Evolutionary conservation across 345 rosid species (phyloP), one percentile per base, ranked within the genome.

Genomic region (Dipteronia dyeriana): DNA sequence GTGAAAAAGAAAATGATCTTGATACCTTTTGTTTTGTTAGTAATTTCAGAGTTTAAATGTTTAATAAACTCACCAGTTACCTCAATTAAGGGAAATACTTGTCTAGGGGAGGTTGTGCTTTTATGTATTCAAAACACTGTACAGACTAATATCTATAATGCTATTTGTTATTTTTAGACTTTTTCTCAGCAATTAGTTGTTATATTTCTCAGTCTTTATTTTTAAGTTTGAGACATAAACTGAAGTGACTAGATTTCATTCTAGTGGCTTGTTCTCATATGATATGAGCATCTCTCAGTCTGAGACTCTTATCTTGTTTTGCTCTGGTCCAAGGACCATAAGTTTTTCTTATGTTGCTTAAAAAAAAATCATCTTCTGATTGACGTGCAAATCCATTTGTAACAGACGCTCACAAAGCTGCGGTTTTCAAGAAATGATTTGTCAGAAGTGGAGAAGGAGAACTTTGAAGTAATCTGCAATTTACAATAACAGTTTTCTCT

Each of bases 371-470:
- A 49, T 47, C 49, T 54, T 22, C 12, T 54, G 31, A 31, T 20
- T 80, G 71, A 75, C 13, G 1, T 83, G 71, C 9, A 5, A 70
- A 25, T 60, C 69, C 43, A 60, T 75, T 38, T 74, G 72, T 81
- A 34, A 10, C 82, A 96, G 97, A 94, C 93, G 1, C 91, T 96
- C n/a, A 94, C 97, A 22, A 96, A 94, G 89, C 88, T 94, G 77
- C 85, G 99, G 53, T 90, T 96, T 83, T 91, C 91, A 45, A 91
- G 99, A 86, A 85, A 89, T 79, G 77, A 78, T 19, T 82, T 96
- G 67, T 76, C 89, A 3, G 77, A 84, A n/a, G 87, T 75, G 78
- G 98, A 94, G 80, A 91, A 87, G 84, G 88, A 88, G 77, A 84
- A 83, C 57, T 96, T 96, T 81, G 64, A 87, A 64, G 99, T 94